Base-by-base conservation (phyloP, 495 filamentous ascomycete species). In the Mycothermus thermophilus region DNA sequence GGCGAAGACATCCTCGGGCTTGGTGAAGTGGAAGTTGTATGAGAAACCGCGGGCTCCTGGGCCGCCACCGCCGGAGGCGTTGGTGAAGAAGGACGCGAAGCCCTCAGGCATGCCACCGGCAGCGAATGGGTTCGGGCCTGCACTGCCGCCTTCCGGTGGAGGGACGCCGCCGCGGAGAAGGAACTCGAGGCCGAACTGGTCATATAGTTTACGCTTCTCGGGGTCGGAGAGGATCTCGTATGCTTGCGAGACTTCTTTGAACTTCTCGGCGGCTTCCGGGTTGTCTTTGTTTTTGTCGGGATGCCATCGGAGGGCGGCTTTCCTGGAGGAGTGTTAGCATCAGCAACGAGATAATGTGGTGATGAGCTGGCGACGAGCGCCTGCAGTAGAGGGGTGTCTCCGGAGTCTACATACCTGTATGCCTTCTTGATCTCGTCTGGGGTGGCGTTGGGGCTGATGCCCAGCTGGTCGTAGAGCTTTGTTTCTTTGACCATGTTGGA, bases 211-310 rank as follows among this genome's bases (percentile, higher is more conserved):
- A 37, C 90, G 79, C 58, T 96, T 96, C 50, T 96, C 92, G 22
- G 90, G 87, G 54, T 97, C 90, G 43, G 82, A 88, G 8, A 97
- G 77, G 50, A 97, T 88, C 64, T 97, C 90, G 63, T 93, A 97
- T 29, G 90, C 90, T 61, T 96, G 88, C 1, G 83, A 93, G 32
- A 83, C 76, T 47, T 96, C 88, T 66, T 88, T 88, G 61, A 97
- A 97, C 49, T 83, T 92, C 44, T 96, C 88, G 35, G 74, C 63
- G 15, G 85, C 80, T 12, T 69, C 52, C 12, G 85, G 78, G 46
- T 90, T 83, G 57, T 92, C 79, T 54, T 86, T 88, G 64, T 96
- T 96, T 67, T 96, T 96, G 59, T 97, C 90, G 0, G 90, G 90
- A 51, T 97, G 90, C 52, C 75, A 77, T 64, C 93, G 95, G 52